Percentiles rank a stretch among this genome's conserved stretches.
These are phyloP conservation scores for Urostyla sp. DNA, from an alignment of 73 alveolate genomes.

Conservation along the genomic window DNA sequence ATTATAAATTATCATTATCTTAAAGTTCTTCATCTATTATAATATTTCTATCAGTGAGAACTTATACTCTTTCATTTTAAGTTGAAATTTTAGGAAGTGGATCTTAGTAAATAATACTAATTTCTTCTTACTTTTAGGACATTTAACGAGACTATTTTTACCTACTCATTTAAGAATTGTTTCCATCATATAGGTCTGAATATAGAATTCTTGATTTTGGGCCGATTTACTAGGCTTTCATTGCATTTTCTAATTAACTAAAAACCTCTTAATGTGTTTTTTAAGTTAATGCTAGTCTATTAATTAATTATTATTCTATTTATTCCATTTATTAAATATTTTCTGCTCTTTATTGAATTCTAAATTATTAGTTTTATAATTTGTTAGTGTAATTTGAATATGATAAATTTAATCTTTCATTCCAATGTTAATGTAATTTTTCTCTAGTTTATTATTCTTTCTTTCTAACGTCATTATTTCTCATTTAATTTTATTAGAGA, in stretches of 20 bases:
- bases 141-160: neutral
- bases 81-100: too few species aligned
- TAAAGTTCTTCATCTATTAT: too few species aligned
- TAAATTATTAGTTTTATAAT: too few species aligned
- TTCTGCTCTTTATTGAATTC: neutral
- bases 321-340: neutral
- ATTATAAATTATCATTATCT: too few species aligned
- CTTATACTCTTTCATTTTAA: too few species aligned
- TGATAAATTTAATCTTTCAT: neutral
- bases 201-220: neutral
- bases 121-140: neutral
- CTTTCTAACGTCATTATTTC: neutral
- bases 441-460: neutral
- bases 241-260: neutral
- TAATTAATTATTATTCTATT: neutral
- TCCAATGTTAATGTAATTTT: neutral
- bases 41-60: too few species aligned
- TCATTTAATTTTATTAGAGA: too few species aligned
- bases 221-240: neutral
- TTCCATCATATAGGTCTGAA: neutral
- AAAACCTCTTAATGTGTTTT: neutral
- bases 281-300: neutral
- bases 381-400: too few species aligned
- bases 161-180: neutral
- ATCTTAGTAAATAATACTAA: too few species aligned